A percentile compares a stretch with the other conserved stretches of the same genome.
Conservation (phyloP, 352 stramenopile genomes). For the Peronosclerospora sorghi region DNA sequence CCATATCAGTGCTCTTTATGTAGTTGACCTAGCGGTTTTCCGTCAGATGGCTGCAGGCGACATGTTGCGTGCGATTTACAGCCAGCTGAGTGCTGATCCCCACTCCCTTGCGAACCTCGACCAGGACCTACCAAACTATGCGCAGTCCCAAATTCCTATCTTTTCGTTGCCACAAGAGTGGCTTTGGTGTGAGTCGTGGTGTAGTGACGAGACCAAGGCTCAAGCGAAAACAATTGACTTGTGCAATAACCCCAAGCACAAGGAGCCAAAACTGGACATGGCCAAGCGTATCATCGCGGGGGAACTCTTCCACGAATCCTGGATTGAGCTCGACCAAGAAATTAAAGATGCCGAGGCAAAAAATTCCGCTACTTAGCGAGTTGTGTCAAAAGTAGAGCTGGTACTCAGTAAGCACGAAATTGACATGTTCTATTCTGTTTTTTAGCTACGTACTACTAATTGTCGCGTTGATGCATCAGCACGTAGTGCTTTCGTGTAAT, state of each 20-base stretch:
- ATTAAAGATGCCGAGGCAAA: constrained; percentile 73
- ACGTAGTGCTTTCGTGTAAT: constrained; percentile 20
- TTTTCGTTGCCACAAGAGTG: constrained; percentile 96
- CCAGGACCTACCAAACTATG: constrained; percentile 99
- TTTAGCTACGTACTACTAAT: too few relatives aligned
- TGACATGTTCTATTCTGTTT: too few relatives aligned
- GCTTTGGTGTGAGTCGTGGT: constrained; percentile 99
- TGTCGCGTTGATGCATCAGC: too few relatives aligned
- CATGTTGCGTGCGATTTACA: constrained; percentile 92
- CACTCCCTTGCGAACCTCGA: constrained; percentile 98
- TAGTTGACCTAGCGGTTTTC: constrained; percentile 97
- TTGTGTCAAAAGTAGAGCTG: too few relatives aligned
- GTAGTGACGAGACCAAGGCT: constrained; percentile 95
- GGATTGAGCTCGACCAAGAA: constrained; percentile 96
- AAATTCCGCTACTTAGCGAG: too few relatives aligned
- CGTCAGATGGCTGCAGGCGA: constrained; percentile 91
- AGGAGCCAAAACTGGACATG: constrained; percentile 99
- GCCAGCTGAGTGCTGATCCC: constrained; percentile 94
- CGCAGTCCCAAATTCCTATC: constrained; percentile 91
- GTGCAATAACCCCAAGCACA: constrained; percentile 99
- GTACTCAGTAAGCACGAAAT: too few relatives aligned
- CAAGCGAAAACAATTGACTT: constrained; percentile 99
- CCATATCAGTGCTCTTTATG: constrained; percentile 99
- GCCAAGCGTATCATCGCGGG: constrained; percentile 97
- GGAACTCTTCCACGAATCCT: constrained; percentile 95